phyloP scores from a whole-genome alignment of 2,329 filamentous ascomycete genomes.

The Coniella vitis region DNA sequence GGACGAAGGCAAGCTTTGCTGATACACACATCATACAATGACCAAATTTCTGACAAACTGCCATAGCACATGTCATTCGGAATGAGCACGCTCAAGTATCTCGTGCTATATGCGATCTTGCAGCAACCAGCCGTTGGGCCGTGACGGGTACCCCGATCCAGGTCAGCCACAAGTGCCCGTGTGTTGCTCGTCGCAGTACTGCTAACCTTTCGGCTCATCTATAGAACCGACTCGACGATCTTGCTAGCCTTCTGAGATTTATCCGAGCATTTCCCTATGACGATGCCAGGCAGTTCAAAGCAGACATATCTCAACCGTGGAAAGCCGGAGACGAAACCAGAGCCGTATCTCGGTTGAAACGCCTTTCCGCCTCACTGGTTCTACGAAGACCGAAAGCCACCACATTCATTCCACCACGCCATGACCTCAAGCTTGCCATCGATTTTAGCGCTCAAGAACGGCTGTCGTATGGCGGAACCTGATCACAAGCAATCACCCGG shows the following conservation, averaged over 20 bases:
- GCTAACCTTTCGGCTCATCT: not conserved
- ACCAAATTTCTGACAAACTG: not conserved
- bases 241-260: slow-evolving; percentile 37
- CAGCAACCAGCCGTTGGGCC: slow-evolving; percentile 34
- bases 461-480: slow-evolving; percentile 27
- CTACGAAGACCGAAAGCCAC: slow-evolving; percentile 33
- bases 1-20: slow-evolving; percentile 28
- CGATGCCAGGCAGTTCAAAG: slow-evolving; percentile 30
- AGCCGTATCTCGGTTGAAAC: slow-evolving; percentile 32
- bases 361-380: slow-evolving; percentile 30
- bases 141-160: slow-evolving; percentile 43
- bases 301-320: slow-evolving; percentile 32
- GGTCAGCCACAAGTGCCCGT: not conserved
- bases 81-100: slow-evolving; percentile 28
- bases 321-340: slow-evolving; percentile 29
- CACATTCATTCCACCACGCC: slow-evolving; percentile 30
- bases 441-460: slow-evolving; percentile 31
- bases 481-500: slow-evolving; percentile 21
- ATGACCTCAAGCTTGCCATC: slow-evolving; percentile 28
- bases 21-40: not conserved
- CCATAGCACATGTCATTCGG: slow-evolving; percentile 34
- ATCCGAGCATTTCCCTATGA: slow-evolving; percentile 35
- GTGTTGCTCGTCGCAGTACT: not conserved
- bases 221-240: slow-evolving; percentile 36
- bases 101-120: slow-evolving; percentile 31